Percentiles rank a stretch among this genome's conserved stretches.
phyloP scores from a whole-genome alignment of 352 stramenopile genomes.

The Globisporangium acanthophoron region DNA sequence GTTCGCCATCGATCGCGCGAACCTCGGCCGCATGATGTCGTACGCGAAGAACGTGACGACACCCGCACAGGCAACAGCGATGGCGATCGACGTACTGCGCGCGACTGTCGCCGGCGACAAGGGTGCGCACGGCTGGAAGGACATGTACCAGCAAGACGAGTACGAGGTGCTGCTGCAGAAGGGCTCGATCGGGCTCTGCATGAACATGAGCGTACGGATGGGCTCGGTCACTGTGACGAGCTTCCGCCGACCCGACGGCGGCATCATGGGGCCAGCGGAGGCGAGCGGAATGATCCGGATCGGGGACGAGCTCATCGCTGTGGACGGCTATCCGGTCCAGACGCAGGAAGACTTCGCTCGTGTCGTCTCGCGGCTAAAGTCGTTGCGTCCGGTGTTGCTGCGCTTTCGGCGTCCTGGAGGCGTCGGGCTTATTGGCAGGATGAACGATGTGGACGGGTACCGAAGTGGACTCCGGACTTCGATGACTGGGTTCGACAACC shows the following conservation, averaged over 20 bases:
- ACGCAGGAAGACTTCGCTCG: constrained; percentile 78
- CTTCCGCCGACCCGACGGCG: constrained; percentile 68
- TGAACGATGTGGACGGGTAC: constrained; percentile 43
- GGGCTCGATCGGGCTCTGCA: constrained; percentile 80
- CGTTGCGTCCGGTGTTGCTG: constrained; percentile 63
- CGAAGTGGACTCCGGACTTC: constrained; percentile 60
- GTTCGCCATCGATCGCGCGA: constrained; percentile 43
- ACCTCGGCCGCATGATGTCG: constrained; percentile 34
- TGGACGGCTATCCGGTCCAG: constrained; percentile 76
- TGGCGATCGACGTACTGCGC: constrained; percentile 66
- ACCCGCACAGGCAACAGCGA: constrained; percentile 51
- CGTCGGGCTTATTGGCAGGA: constrained; percentile 29
- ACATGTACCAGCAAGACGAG: constrained; percentile 60
- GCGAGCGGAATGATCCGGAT: constrained; percentile 74
- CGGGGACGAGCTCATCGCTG: constrained; percentile 73
- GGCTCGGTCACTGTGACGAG: constrained; percentile 79
- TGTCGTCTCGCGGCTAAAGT: constrained; percentile 81
- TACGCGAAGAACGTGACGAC: constrained; percentile 65
- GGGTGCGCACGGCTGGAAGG: constrained; percentile 59
- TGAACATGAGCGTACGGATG: constrained; percentile 87
- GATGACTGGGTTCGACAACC: constrained; percentile 61
- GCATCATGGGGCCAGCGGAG: constrained; percentile 75
- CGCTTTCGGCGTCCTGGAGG: constrained; percentile 66
- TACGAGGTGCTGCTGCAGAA: constrained; percentile 87
- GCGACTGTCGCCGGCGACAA: constrained; percentile 34